Evolutionary conservation across 2,329 filamentous ascomycete species (phyloP).

Genomic region (Metarhizium album): DNA sequence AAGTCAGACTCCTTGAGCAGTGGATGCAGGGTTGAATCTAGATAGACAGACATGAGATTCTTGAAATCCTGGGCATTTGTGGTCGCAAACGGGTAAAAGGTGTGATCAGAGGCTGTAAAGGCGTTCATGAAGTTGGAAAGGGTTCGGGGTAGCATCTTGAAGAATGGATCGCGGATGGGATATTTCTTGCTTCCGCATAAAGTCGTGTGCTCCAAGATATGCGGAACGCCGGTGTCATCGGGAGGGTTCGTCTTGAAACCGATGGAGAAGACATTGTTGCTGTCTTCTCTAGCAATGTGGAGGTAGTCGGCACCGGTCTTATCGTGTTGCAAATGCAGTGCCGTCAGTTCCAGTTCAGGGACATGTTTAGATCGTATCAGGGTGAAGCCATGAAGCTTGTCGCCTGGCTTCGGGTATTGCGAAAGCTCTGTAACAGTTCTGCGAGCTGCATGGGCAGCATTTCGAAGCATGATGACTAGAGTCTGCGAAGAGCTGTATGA

Average conservation of each 20-base stretch:
- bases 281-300: conserved; percentile 87
- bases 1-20: conserved; percentile 87
- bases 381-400: conserved; percentile 88
- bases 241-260: conserved; percentile 99
- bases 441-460: conserved; percentile 38
- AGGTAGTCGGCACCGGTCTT: conserved; percentile 94
- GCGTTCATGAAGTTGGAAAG: conserved; percentile 99
- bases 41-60: conserved; percentile 92
- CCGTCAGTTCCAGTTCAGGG: conserved; percentile 85
- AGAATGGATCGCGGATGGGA: conserved; percentile 97
- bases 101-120: conserved; percentile 92
- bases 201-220: conserved; percentile 96
- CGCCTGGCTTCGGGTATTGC: conserved; percentile 66
- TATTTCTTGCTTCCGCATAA: conserved; percentile 91
- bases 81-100: conserved; percentile 94
- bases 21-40: conserved; percentile 87
- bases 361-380: conserved; percentile 82
- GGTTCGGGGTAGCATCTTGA: conserved; percentile 97
- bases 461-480: conserved; percentile 36
- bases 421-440: conserved; percentile 66
- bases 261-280: conserved; percentile 99
- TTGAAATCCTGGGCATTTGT: conserved; percentile 92
- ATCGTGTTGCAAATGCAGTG: conserved; percentile 82
- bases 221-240: conserved; percentile 89
- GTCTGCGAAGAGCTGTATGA: neutral